These are phyloP conservation scores for Mycena sanguinolenta DNA, from an alignment of 768 basidiomycete species.

Conservation along the genomic window DNA sequence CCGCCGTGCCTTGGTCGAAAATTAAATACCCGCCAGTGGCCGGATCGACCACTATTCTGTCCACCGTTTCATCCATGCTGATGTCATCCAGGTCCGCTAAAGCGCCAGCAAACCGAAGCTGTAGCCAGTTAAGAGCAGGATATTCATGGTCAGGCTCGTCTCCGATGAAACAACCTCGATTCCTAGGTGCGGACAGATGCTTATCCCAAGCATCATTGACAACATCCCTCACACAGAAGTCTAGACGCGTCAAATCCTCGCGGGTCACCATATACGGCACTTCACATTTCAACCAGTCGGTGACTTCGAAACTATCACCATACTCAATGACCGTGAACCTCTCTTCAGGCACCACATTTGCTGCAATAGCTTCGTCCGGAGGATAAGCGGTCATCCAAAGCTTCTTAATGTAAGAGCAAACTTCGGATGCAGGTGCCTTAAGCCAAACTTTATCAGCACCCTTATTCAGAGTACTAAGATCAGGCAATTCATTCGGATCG, in stretches of 20 bases:
- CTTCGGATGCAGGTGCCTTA: not conserved
- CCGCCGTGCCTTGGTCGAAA: constrained; percentile 18
- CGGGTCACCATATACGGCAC: constrained; percentile 23
- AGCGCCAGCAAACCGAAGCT: constrained; percentile 4
- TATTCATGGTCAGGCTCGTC: constrained; percentile 21
- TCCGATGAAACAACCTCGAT: not conserved
- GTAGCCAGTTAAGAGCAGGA: constrained; percentile 23
- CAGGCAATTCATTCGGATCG: not conserved
- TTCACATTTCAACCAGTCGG: constrained; percentile 20
- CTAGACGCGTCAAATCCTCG: not conserved
- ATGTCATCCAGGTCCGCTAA: constrained; percentile 7
- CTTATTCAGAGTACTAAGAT: not conserved
- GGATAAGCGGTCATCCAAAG: constrained; percentile 22
- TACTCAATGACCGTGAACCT: constrained; percentile 17
- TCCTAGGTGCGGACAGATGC: not conserved
- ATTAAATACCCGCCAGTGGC: constrained; percentile 21
- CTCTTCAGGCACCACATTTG: constrained; percentile 9
- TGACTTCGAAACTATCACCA: constrained; percentile 12
- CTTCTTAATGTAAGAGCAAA: constrained; percentile 12
- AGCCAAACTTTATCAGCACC: not conserved
- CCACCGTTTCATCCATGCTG: not conserved
- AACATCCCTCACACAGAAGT: constrained; percentile 14
- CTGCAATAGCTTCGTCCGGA: not conserved
- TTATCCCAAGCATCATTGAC: constrained; percentile 18
- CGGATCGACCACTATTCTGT: not conserved